Evolutionary conservation across 2,329 filamentous ascomycete genomes (phyloP), one percentile per base, ranked within the genome.

Genomic region (Ploettnerulaceae sp.): DNA sequence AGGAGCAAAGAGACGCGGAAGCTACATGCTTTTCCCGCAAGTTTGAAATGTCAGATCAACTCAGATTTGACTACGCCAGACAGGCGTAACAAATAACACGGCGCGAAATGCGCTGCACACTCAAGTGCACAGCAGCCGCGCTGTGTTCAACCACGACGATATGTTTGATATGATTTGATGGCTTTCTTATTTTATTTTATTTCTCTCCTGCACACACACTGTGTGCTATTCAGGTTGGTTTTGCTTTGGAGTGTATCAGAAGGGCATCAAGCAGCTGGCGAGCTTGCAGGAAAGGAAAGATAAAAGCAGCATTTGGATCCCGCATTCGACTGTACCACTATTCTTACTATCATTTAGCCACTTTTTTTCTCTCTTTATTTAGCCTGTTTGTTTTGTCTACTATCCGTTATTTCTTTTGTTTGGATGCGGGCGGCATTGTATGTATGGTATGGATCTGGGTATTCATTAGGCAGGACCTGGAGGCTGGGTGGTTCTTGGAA

Each of bases 21-120:
- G 57, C 33, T 63, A 62, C 35, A 60, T 56, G 51, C 45, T 63
- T 7, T 63, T 63, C 15, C 59, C 60, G 24, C 56, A 57, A 37
- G 32, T 44, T 35, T 47, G 22, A 50, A 20, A 5, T 25, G n/a
- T 24, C 31, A 47, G 24, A 25, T 35, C 12, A 8, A 14, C 18
- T n/a, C 2, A 36, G 24, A 29, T 29, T 22, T 5, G 33, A 25
- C 5, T 21, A 11, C 42, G 24, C 28, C 33, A 20, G 25, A 21
- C 31, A 21, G n/a, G n/a, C n/a, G n/a, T 41, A 9, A 21, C 7
- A 9, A 4, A 5, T 37, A 32, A n/a, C 12, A 26, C 33, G 34
- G 15, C 26, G 7, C 22, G 26, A 17, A 49, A 12, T 18, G 17
- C 26, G 12, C 18, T 33, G 39, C 22, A 21, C 3, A 7, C 28